These are phyloP conservation scores for Scortechinia acanthostroma DNA, from an alignment of 2,329 filamentous ascomycete species.

Conservation along the genomic window DNA sequence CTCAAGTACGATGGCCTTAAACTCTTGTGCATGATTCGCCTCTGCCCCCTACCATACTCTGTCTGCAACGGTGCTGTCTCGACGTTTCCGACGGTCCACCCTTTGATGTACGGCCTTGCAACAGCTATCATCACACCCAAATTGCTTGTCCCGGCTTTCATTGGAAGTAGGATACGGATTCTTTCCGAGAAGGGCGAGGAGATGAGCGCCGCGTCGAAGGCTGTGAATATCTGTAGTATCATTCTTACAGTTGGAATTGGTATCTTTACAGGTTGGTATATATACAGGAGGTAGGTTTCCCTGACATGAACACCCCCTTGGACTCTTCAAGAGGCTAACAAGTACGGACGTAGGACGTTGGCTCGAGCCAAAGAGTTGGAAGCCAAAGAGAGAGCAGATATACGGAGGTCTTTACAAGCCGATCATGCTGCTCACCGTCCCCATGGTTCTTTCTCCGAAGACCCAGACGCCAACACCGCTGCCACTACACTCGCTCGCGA, in stretches of 20 bases:
- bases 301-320: too few relatives aligned
- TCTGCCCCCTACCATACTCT: constrained; percentile 59
- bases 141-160: constrained; percentile 53
- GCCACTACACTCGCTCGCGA: not conserved
- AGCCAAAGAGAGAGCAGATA: not conserved
- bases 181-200: constrained; percentile 51
- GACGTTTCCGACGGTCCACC: constrained; percentile 57
- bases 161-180: constrained; percentile 48
- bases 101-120: constrained; percentile 46
- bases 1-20: constrained; percentile 62
- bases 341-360: not conserved
- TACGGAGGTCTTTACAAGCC: not conserved
- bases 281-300: constrained; percentile 32
- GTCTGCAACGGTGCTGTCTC: constrained; percentile 60
- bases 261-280: constrained; percentile 50
- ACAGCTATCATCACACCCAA: constrained; percentile 54
- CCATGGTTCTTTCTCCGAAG: not conserved
- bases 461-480: not conserved
- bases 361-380: constrained; percentile 1
- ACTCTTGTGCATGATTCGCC: constrained; percentile 58
- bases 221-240: constrained; percentile 51
- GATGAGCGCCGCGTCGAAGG: constrained; percentile 51
- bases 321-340: too few relatives aligned
- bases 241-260: constrained; percentile 46
- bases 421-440: not conserved